Evolutionary conservation across 352 stramenopile genomes (phyloP), one percentile per base, ranked within the genome.

Genomic region (Phytophthora citrophthora): DNA sequence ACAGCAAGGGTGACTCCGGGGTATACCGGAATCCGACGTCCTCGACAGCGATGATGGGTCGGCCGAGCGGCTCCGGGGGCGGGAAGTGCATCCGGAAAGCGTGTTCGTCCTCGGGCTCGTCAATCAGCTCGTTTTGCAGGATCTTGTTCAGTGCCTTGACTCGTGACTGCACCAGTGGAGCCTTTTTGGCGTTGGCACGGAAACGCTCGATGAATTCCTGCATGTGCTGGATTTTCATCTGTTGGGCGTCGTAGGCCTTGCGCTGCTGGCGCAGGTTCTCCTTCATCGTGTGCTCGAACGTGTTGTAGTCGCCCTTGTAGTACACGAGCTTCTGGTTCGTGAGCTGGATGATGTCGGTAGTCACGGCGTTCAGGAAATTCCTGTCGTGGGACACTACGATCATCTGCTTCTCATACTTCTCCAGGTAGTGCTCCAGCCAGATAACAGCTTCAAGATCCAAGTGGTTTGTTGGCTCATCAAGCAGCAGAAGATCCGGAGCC

Each of bases 161-260:
- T 39, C 97, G 93, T 67, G 86, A 97, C 83, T 99, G 97, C 49
- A 99, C 96, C 2, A 98, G 83, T 43, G 95, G 95, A 13, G 97
- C 96, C 52, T 97, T 94, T 77, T 98, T 98, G 23, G 96, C 96
- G 81, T 98, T 98, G 55, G 84, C 94, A 57, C 91, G 74, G 79
- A 99, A 99, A 64, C 97, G 97, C 67, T 97, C 89, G 61, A 99
- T 98, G 57, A 99, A 99, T 62, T 99, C 94, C 84, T 98, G 97
- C 94, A 99, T 98, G 78, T 99, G 96, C 58, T 86, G 75, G 45
- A 94, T 92, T 76, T 94, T 94, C 76, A 94, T 89, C 68, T 94
- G 85, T 68, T 95, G 85, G 15, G 85, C 85, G 31, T 95, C 85
- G 68, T 93, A 95, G 31, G 83, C 83, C 76, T 94, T 95, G 75